Conservation (phyloP, 2,329 filamentous ascomycete species). For the Pyrenochaeta sp. region DNA sequence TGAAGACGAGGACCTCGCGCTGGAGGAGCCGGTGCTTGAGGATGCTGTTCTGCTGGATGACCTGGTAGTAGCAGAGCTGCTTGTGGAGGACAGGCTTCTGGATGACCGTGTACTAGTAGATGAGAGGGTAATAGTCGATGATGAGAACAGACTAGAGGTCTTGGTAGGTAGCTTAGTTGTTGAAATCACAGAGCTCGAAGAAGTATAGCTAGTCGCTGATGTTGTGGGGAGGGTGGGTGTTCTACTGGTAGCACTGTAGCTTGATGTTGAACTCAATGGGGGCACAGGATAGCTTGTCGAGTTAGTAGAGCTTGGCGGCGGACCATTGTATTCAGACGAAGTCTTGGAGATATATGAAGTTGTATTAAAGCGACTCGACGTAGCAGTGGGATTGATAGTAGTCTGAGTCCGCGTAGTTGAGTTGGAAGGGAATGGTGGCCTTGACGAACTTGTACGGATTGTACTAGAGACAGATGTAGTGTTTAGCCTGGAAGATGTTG, state of each 20-base stretch:
- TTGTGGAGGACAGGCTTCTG: neutral
- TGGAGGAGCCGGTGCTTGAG: neutral
- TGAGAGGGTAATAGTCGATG: neutral
- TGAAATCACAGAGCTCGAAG: neutral
- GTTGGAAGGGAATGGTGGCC: conserved; percentile 7
- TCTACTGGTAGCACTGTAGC: neutral
- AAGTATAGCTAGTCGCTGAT: neutral
- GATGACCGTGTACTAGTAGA: neutral
- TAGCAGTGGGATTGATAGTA: neutral
- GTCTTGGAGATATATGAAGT: neutral
- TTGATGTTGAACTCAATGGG: neutral
- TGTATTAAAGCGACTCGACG: neutral
- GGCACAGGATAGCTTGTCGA: neutral
- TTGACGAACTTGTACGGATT: conserved; percentile 1
- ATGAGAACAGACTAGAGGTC: neutral
- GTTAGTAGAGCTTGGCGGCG: neutral
- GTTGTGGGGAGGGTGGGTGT: neutral
- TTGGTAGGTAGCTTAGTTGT: neutral
- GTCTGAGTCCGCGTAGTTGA: neutral
- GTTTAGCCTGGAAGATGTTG: neutral
- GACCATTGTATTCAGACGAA: neutral
- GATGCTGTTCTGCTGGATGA: neutral
- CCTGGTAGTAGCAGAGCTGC: neutral
- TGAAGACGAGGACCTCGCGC: neutral
- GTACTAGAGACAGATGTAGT: conserved; percentile 5